Evolutionary conservation across 2,329 filamentous ascomycete genomes (phyloP).

Genomic region (Verticillium dahliae): DNA sequence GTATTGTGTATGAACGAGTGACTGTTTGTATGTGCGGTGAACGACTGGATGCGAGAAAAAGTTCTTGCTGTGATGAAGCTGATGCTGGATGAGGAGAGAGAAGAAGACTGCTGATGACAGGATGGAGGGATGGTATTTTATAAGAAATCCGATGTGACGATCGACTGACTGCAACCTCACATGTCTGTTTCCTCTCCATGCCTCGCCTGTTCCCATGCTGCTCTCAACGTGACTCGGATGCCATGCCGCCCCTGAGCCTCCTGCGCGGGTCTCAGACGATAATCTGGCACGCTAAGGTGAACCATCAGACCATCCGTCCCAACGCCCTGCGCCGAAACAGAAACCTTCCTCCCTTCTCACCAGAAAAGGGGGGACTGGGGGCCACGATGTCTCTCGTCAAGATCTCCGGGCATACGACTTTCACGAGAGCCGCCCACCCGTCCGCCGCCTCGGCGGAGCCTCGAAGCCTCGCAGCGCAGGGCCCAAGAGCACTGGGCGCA

Average conservation of each 20-base stretch:
- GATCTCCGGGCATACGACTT: not conserved
- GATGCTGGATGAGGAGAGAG: not conserved
- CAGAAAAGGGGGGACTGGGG: not conserved
- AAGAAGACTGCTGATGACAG: not conserved
- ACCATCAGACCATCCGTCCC: not conserved
- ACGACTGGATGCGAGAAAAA: slow-evolving; percentile 1
- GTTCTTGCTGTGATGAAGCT: not conserved
- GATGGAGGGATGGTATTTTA: not conserved
- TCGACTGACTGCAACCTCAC: not conserved
- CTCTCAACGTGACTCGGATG: slow-evolving; percentile 7
- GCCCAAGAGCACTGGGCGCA: not conserved
- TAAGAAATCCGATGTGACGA: not conserved
- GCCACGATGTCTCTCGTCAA: not conserved
- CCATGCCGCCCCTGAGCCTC: slow-evolving; percentile 3
- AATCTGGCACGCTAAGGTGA: not conserved
- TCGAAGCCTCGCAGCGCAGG: not conserved
- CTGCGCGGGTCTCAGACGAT: not conserved
- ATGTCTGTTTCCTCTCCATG: not conserved
- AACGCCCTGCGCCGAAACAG: not conserved
- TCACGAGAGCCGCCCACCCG: not conserved
- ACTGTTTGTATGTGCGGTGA: not conserved
- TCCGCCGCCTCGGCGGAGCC: not conserved
- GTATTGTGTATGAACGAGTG: not conserved
- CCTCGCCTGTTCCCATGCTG: not conserved
- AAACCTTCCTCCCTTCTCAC: not conserved